Conservation (phyloP, 1,284 basidiomycete species). For the Kalmanozyma brasiliensis region DNA sequence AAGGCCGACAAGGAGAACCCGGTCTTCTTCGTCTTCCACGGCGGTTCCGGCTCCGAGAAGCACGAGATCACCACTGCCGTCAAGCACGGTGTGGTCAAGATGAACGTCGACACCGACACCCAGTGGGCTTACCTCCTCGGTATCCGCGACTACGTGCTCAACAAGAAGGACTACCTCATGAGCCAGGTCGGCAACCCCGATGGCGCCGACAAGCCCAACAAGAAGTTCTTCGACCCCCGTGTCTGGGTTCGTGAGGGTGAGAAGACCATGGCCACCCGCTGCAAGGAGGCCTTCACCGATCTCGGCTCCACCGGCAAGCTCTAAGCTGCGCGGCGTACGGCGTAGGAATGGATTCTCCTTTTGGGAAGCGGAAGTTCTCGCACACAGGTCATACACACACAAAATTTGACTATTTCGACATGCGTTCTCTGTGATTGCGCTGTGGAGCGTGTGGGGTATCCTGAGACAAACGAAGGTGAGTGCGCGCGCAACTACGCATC, state of each 20-base stretch:
- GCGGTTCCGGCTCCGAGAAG: conserved; percentile 96
- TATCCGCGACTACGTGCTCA: conserved; percentile 72
- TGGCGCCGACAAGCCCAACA: conserved; percentile 67
- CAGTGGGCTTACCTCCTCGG: conserved; percentile 91
- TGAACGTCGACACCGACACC: conserved; percentile 74
- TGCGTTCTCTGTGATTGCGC: background rate
- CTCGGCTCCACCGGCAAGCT: conserved; percentile 72
- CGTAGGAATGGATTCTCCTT: background rate
- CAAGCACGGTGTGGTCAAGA: conserved; percentile 76
- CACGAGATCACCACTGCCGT: conserved; percentile 96
- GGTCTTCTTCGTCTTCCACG: conserved; percentile 99
- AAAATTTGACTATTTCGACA: conserved; percentile 1
- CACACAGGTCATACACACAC: background rate
- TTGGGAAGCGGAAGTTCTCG: background rate
- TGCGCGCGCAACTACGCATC: conserved; percentile 7
- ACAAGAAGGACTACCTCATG: conserved; percentile 68
- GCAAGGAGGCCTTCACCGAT: conserved; percentile 90
- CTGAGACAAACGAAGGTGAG: background rate
- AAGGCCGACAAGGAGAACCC: conserved; percentile 73
- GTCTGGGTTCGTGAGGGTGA: conserved; percentile 99
- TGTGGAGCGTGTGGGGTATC: conserved; percentile 5
- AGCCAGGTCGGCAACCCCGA: conserved; percentile 68
- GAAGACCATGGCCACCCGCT: conserved; percentile 87
- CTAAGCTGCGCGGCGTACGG: conserved; percentile 21
- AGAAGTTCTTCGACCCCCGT: conserved; percentile 72